Evolutionary conservation across 768 basidiomycete species (phyloP), one percentile per base, ranked within the genome.

Genomic region (Termitomyces sp.): DNA sequence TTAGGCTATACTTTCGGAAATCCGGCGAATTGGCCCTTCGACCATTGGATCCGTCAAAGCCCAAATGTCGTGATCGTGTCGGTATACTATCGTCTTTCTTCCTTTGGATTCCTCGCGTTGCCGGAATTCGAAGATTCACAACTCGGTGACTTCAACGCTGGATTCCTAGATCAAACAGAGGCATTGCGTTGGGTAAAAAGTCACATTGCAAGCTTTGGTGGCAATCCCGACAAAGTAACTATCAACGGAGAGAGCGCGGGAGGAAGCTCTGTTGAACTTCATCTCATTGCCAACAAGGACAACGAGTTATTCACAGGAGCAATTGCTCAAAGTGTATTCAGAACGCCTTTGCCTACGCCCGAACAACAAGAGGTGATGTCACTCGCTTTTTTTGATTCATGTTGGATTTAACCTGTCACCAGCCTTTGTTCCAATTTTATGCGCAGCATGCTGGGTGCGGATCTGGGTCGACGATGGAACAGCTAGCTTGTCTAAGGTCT

Each of bases 191-290:
- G 88, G 88, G 81, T 89, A 0, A 79, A 87, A 59, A 69, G 78
- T 47, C 77, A 89, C 66, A 86, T 90, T 60, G 71, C 66, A 32
- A 76, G 78, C 15, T 91, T 89, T 65, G 88, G 88, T 8, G 89
- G 89, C 14, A 79, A 91, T 68, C 81, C 83, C 0, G 54, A 60
- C 0, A 78, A 79, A 65, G 84, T 86, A 5, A 85, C 84, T 0
- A 81, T 86, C 68, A 84, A 84, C 60, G 87, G 87, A 0, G 74
- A 89, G 66, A 86, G 85, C 62, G 84, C 84, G 0, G 85, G 85
- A 17, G 84, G 77, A 0, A 70, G 78, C 32, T 83, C 82, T 0
- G 79, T 86, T 4, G 83, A 83, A 66, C 72, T 88, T n/a, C 84
- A 86, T 64, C 74, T 87, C 46, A 74, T 84, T 4, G 81, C 82